Base-by-base conservation (phyloP, 352 stramenopile species). In the Phytophthora crassamura region DNA sequence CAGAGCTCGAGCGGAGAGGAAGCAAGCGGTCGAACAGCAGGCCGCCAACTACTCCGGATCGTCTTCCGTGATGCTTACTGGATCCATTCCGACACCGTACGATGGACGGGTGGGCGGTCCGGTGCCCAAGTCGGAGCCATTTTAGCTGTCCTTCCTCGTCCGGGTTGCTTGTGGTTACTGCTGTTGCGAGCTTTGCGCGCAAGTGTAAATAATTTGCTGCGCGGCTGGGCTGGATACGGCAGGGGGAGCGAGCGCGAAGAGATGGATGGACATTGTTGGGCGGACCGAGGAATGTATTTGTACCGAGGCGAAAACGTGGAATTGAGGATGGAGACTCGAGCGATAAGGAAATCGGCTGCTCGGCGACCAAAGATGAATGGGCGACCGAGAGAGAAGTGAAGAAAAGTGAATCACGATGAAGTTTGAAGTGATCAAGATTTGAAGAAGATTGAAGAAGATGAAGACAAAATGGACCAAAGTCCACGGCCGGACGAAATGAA, bases 271-370 rank as follows among this genome's bases (percentile, higher is more conserved):
- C 25, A 6, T 32, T 51, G 60, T 51, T 30, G 45, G 48, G 41
- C 49, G 53, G 46, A 53, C 56, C 57, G 67, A 78, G 62, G 52
- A 75, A 60, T 78, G 67, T 76, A 76, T 78, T 75, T 78, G 67
- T 75, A 77, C 51, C 62, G 57, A 60, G 62, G 45, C 47, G 45
- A 70, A 68, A 67, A 75, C 76, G 64, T 78, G 68, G 42, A 78
- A 64, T 75, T 65, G 28, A 76, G 66, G 40, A 73, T 73, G 67
- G 63, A 70, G 54, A 74, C 66, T 78, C 57, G 36, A 75, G 66
- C 57, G 67, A 73, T 73, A 65, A 63, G 47, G 53, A 47, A 68
- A 68, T 69, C 40, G 61, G 61, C 57, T 65, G 62, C 42, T 45
- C 58, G 71, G 61, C 61, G 67, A 66, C 63, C 48, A 59, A 56